phyloP scores from a whole-genome alignment of 768 basidiomycete genomes.

The Pluteus cervinus region DNA sequence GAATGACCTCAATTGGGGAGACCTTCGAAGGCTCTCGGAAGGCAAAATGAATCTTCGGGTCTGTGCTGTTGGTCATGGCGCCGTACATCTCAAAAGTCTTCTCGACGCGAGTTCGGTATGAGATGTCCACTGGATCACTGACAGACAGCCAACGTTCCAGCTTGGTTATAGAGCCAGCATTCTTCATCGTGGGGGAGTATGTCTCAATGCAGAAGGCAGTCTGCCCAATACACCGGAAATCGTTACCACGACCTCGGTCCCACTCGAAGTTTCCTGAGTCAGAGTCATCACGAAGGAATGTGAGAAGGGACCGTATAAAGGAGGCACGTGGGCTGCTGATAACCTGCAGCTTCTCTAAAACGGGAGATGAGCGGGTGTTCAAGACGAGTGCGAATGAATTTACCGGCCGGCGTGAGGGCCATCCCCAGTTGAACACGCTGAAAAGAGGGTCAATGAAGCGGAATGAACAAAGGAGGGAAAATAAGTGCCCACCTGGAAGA shows the following conservation, averaged over 20 bases:
- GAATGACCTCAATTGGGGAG: constrained; percentile 65
- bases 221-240: constrained; percentile 55
- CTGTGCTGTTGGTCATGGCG: constrained; percentile 32
- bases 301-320: constrained; percentile 53
- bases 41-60: constrained; percentile 22
- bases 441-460: neutral
- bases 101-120: constrained; percentile 26
- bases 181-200: constrained; percentile 18
- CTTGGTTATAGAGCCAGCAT: constrained; percentile 24
- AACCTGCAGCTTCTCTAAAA: constrained; percentile 63
- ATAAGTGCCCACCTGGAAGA: constrained; percentile 55
- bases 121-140: constrained; percentile 19
- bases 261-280: constrained; percentile 38
- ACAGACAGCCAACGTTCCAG: constrained; percentile 48
- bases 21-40: constrained; percentile 44
- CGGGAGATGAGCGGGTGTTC: neutral
- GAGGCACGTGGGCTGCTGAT: constrained; percentile 47
- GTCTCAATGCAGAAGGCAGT: constrained; percentile 46
- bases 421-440: constrained; percentile 77
- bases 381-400: constrained; percentile 8
- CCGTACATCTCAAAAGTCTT: constrained; percentile 43
- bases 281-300: too few relatives aligned
- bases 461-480: neutral
- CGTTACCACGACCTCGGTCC: constrained; percentile 43
- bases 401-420: constrained; percentile 67